Evolutionary conservation across 257 asterid genomes (phyloP).

Genomic region (Nicotiana tomentosiformis): DNA sequence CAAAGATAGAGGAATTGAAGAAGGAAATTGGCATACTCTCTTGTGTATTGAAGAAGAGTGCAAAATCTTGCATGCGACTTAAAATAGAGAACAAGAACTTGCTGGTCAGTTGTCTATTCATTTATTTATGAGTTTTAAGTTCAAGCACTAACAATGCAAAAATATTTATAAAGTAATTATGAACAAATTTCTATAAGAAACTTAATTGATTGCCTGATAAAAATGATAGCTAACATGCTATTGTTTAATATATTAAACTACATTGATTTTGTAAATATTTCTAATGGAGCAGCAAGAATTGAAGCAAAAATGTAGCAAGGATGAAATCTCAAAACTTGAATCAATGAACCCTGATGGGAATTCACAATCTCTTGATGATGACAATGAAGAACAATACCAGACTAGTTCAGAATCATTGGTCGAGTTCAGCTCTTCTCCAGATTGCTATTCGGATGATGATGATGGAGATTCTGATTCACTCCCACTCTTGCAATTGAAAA

Average conservation of each 20-base stretch:
- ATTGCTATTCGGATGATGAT: neutral
- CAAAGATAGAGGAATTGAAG: constrained; percentile 8
- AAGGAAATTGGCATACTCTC: neutral
- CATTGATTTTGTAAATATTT: too few relatives aligned
- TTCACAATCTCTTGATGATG: neutral
- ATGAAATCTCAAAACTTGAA: neutral
- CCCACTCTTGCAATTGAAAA: neutral
- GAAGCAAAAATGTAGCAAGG: neutral
- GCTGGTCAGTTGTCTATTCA: constrained; percentile 4
- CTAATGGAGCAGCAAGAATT: neutral
- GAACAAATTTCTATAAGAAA: neutral
- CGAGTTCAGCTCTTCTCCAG: neutral
- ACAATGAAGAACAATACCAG: neutral
- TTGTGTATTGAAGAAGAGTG: neutral
- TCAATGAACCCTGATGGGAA: neutral
- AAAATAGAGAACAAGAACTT: constrained; percentile 9
- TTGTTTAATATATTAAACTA: too few relatives aligned
- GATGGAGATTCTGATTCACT: neutral
- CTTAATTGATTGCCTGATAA: neutral
- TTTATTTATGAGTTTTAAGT: neutral
- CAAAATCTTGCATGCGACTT: neutral
- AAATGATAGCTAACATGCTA: too few relatives aligned
- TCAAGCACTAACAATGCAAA: neutral
- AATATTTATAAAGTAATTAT: neutral
- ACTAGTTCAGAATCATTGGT: neutral